Evolutionary conservation across 2,329 filamentous ascomycete species (phyloP), one percentile per base, ranked within the genome.

Genomic region (Diatrype stigma): DNA sequence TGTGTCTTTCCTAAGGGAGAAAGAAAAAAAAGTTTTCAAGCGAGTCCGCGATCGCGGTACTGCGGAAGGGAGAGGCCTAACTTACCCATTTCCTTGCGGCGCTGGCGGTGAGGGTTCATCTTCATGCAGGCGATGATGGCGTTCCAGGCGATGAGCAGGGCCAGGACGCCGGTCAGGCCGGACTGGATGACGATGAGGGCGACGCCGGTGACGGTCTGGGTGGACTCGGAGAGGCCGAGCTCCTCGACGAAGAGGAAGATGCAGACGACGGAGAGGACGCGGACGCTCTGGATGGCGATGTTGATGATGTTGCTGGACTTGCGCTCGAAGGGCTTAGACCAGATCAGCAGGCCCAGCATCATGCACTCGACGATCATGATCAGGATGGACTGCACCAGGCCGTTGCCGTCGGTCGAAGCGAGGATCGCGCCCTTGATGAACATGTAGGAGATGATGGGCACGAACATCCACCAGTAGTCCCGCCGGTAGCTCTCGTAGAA

Each of bases 401-500:
- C 94, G 65, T 96, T 84, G 12, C 91, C 91, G 64, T 96, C 87
- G 42, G 83, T 90, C 28, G 84, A 89, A 14, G 93, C 93, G 58
- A 97, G 85, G 51, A 93, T 84, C 54, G 85, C 87, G 49, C 93
- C 92, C 73, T 94, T 94, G 66, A 84, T 86, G 65, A 96, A 91
- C 76, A 92, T 88, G 76, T 97, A 97, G 56, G 91, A 54, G 63
- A 97, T 96, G 54, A 81, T 77, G 0, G 94, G 94, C 14, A 97
- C 80, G 66, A 99, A 97, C 22, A 96, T 73, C 93, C 93, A 97
- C 94, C 94, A 99, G 75, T 93, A 96, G 61, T 86, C 84, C 70
- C 89, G 90, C 74, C 90, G 91, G 78, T 96, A 97, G 61, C 86
- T 87, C 64, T 97, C 94, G 75, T 99, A 99, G 74, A 99, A 97